These are phyloP conservation scores for Solanum rostratum DNA, from an alignment of 257 asterid genomes.

Conservation along the genomic window DNA sequence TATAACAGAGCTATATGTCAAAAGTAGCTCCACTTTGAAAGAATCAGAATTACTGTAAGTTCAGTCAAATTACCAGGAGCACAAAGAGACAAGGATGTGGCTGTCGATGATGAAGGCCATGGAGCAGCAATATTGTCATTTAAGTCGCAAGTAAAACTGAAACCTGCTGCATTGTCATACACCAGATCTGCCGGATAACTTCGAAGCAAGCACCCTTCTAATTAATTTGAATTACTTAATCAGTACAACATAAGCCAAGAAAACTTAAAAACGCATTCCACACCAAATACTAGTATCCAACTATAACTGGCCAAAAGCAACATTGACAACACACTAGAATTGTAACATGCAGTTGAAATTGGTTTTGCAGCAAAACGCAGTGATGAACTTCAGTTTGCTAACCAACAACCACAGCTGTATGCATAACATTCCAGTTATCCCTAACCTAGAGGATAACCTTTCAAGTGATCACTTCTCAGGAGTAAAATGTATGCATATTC, in stretches of 20 bases:
- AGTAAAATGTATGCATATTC: not conserved
- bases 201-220: constrained; percentile 75
- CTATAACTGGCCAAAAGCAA: not conserved
- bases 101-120: constrained; percentile 87
- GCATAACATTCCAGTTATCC: not conserved
- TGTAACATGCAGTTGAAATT: not conserved
- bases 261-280: not conserved
- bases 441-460: not conserved
- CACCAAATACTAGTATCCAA: not conserved
- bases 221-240: not conserved
- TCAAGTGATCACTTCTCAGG: not conserved
- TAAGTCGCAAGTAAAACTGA: constrained; percentile 85
- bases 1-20: not conserved
- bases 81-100: constrained; percentile 75
- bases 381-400: not conserved
- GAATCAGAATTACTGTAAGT: not conserved
- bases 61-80: constrained; percentile 68
- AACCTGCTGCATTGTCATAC: constrained; percentile 72
- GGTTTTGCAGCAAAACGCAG: not conserved
- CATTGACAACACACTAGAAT: not conserved
- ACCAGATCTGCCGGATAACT: constrained; percentile 84
- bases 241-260: not conserved
- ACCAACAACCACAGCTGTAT: not conserved
- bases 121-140: constrained; percentile 93
- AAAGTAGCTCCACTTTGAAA: not conserved